Evolutionary conservation across 1,139 yeast genomes (phyloP).

Genomic region (Candida pseudoviswanathii): DNA sequence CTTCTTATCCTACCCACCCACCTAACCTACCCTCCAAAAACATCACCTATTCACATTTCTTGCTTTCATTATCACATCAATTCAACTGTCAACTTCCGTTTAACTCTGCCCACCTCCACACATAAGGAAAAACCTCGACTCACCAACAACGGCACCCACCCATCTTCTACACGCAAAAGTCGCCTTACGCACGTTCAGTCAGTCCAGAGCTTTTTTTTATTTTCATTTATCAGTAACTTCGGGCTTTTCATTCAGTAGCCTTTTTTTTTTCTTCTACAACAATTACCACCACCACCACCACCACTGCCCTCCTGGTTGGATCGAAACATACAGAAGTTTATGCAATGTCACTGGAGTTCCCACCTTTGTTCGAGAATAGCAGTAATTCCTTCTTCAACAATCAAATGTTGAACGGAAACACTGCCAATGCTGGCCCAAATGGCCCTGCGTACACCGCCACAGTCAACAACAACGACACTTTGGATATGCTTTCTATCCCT

Average conservation of each 20-base stretch:
- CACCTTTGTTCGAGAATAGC: constrained; percentile 14
- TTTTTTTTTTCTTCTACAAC: not conserved
- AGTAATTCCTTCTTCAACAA: constrained; percentile 6
- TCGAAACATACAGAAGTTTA: not conserved
- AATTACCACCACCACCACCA: no score
- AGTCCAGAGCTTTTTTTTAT: not conserved
- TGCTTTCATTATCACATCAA: not conserved
- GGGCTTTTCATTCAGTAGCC: not conserved
- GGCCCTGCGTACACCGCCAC: not conserved
- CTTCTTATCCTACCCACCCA: not conserved
- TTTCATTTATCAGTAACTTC: not conserved
- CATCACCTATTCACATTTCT: not conserved
- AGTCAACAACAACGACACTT: constrained; percentile 1
- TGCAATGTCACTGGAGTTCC: constrained; percentile 17
- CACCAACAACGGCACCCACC: no score
- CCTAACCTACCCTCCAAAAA: not conserved
- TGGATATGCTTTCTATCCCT: constrained; percentile 9
- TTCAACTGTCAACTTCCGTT: not conserved
- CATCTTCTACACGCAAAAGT: not conserved
- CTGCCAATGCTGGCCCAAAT: constrained; percentile 3
- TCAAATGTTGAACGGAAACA: constrained; percentile 4
- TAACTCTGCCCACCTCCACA: not conserved
- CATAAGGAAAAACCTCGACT: not conserved
- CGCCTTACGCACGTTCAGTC: constrained; percentile 2
- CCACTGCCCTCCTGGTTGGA: not conserved